Conservation (phyloP, 2,329 filamentous ascomycete genomes). For the Xylaria polymorpha region DNA sequence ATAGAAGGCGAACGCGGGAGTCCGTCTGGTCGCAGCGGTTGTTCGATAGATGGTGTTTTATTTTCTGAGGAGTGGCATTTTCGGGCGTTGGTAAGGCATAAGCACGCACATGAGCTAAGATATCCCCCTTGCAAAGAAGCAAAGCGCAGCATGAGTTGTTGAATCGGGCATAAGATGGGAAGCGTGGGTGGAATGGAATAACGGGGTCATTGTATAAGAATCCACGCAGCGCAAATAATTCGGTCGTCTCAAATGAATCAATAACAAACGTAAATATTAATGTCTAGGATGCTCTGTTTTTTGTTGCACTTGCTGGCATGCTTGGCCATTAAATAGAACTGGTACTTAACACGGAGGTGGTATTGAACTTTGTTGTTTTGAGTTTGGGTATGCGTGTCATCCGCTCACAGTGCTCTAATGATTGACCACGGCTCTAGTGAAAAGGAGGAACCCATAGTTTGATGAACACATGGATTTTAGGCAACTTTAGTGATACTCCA, state of each 20-base stretch:
- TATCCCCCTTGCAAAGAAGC: constrained; percentile 14
- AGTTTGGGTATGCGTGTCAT: background rate
- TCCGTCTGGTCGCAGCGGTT: background rate
- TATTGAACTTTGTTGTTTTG: background rate
- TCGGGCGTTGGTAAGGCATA: constrained; percentile 34
- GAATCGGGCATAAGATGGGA: background rate
- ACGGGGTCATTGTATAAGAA: background rate
- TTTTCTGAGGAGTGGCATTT: constrained; percentile 30
- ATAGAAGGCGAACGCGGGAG: background rate
- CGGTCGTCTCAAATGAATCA: background rate
- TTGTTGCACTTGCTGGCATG: background rate
- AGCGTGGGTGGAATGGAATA: background rate
- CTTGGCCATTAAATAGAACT: background rate
- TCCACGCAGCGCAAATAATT: background rate
- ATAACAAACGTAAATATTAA: background rate
- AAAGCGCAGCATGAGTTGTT: constrained; percentile 12
- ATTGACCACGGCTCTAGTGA: background rate
- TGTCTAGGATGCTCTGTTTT: background rate
- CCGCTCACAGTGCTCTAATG: background rate
- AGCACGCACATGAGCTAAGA: constrained; percentile 26
- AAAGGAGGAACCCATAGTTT: background rate
- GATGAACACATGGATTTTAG: background rate
- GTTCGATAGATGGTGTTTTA: background rate
- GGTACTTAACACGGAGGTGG: background rate
- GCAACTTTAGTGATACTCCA: constrained; percentile 14